Base-by-base conservation (phyloP, 192 early-diverging fungal species). In the Haplosporangium gracile region DNA sequence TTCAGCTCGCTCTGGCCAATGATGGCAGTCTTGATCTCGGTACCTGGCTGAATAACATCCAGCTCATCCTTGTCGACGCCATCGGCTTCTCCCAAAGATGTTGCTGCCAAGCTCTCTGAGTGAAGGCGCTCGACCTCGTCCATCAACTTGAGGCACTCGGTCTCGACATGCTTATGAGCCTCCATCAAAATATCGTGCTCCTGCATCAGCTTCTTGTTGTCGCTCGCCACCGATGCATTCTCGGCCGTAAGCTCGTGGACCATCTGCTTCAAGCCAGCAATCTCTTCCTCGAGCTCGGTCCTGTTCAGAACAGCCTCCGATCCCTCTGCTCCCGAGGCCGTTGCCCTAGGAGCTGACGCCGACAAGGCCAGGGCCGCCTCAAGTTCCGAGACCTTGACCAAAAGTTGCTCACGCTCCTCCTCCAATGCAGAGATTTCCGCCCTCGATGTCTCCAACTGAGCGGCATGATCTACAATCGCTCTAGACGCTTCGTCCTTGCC, bases 81-180 rank as follows among this genome's bases (percentile, higher is more conserved):
- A 1, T 76, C 77, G 5, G 68, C 70, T 24, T 72, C 88, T 10
- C 71, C 76, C 16, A 70, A 36, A 5, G 68, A 68, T 15, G 53
- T 70, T 1, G 77, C 88, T 39, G 78, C 82, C 49, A 79, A 78
- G 68, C 86, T 87, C 81, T 95, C 94, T 0, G 89, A 88, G 72
- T 92, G 92, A 51, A 96, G 82, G 76, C 90, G 90, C 78, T 96
- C 95, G 57, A 95, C 91, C 77, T 96, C 95, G n/a, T 95, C 94
- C 81, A 94, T 93, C 55, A 95, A 88, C 71, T 94, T 93, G 49
- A 94, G 87, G 81, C 94, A 94, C 82, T 95, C 95, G 13, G 89
- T 92, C 73, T 96, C 95, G 32, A 94, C 89, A 81, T 93, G 93
- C 65, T 92, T 90, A 68, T 95, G 92, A 24, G 92, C 91, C 47